Evolutionary conservation across 2,329 filamentous ascomycete genomes (phyloP).

Genomic region (Pseudogymnoascus pannorum): DNA sequence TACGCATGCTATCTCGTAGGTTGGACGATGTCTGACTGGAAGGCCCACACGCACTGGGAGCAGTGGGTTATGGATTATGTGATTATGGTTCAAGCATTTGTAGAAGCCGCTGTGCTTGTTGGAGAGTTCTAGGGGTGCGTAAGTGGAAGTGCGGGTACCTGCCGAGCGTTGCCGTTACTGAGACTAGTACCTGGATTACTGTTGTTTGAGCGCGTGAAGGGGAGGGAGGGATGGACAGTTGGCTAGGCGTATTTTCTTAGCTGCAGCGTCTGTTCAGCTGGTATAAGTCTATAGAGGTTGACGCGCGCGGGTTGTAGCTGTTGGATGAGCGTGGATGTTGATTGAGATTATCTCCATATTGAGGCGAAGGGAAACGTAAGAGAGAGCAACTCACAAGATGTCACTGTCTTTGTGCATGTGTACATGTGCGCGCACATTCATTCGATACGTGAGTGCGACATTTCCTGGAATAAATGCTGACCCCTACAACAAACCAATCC

Average conservation of each 20-base stretch:
- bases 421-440: not conserved
- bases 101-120: not conserved
- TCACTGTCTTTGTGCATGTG: not conserved
- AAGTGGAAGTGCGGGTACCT: not conserved
- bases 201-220: not conserved
- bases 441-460: not conserved
- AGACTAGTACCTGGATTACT: not conserved
- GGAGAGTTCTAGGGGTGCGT: not conserved
- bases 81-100: not conserved
- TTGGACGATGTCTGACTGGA: not conserved
- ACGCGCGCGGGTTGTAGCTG: not conserved
- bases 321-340: not conserved
- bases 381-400: not conserved
- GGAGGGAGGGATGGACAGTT: not conserved
- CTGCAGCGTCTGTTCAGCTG: not conserved
- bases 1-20: constrained; percentile 29
- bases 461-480: not conserved
- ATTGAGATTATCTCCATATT: not conserved
- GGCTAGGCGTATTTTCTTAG: not conserved
- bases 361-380: not conserved
- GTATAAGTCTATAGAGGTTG: not conserved
- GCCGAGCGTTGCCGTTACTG: not conserved
- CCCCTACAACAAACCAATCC: not conserved
- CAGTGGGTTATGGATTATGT: not conserved
- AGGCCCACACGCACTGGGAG: not conserved